phyloP scores from a whole-genome alignment of 208 protist species.

The Acanthamoeba divionensis region DNA sequence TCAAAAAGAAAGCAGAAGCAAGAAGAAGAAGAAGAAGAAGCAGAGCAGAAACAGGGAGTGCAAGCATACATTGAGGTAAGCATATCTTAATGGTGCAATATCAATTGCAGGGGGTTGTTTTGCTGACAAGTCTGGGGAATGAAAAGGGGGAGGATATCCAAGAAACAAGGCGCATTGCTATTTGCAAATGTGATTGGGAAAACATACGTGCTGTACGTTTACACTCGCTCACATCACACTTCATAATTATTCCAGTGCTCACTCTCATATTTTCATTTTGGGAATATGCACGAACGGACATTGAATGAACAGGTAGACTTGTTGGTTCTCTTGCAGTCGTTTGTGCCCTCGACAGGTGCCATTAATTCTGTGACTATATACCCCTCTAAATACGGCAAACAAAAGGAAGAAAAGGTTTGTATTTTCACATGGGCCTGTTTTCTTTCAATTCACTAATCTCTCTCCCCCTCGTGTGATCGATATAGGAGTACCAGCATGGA shows the following conservation, averaged over 20 bases:
- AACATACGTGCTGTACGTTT: slow-evolving; percentile 84
- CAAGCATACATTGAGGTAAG: no score
- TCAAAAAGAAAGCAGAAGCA: not conserved
- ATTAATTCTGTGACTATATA: slow-evolving; percentile 90
- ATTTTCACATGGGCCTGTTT: slow-evolving; percentile 55
- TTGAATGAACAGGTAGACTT: no score
- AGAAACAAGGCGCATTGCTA: slow-evolving; percentile 85
- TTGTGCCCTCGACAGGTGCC: slow-evolving; percentile 90
- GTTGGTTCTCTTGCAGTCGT: slow-evolving; percentile 92
- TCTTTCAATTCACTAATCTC: slow-evolving; percentile 55
- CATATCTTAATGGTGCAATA: not conserved
- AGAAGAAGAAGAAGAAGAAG: not conserved
- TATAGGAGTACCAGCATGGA: slow-evolving; percentile 54
- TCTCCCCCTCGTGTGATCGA: slow-evolving; percentile 66
- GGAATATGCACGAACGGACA: slow-evolving; percentile 59
- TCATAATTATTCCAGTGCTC: not conserved
- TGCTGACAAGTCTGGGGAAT: not conserved
- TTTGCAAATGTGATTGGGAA: slow-evolving; percentile 95
- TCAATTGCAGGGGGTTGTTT: not conserved
- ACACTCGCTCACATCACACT: not conserved
- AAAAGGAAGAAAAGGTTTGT: slow-evolving; percentile 85
- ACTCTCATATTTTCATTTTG: not conserved
- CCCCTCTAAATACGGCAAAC: slow-evolving; percentile 92
- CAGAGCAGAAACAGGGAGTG: not conserved
- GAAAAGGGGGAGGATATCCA: slow-evolving; percentile 60